Conservation (phyloP, 768 basidiomycete species). For the Cantharellus cinnabarinus region DNA sequence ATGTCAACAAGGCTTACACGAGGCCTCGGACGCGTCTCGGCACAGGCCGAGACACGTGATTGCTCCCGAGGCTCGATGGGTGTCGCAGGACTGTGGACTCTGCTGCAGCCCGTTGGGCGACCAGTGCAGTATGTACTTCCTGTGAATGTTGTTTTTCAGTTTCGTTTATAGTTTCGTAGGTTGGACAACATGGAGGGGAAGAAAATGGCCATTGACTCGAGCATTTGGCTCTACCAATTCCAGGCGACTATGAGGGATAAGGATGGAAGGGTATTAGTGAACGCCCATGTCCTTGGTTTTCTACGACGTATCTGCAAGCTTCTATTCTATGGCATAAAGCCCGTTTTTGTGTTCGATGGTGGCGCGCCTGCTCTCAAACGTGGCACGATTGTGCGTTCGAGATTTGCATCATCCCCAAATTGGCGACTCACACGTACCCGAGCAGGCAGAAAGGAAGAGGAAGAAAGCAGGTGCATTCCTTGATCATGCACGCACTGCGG, state of each 20-base stretch:
- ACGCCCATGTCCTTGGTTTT: constrained; percentile 87
- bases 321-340: constrained; percentile 91
- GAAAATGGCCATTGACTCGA: constrained; percentile 89
- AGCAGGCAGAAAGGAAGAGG: constrained; percentile 64
- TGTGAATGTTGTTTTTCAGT: background rate
- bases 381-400: constrained; percentile 53
- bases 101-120: constrained; percentile 80
- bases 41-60: background rate
- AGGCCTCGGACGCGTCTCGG: background rate
- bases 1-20: background rate
- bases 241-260: constrained; percentile 99
- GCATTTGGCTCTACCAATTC: constrained; percentile 99
- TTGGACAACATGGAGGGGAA: constrained; percentile 93
- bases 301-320: constrained; percentile 82
- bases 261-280: constrained; percentile 73
- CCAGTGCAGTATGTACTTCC: constrained; percentile 56
- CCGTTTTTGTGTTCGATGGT: constrained; percentile 97
- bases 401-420: constrained; percentile 4
- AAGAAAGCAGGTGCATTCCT: constrained; percentile 81
- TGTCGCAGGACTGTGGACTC: constrained; percentile 90
- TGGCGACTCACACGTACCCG: background rate
- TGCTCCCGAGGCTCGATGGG: constrained; percentile 36
- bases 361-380: constrained; percentile 83
- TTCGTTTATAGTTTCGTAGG: constrained; percentile 14
- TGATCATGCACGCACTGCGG: constrained; percentile 72